Conservation (phyloP, 768 basidiomycete species). For the Mycena vitilis region DNA sequence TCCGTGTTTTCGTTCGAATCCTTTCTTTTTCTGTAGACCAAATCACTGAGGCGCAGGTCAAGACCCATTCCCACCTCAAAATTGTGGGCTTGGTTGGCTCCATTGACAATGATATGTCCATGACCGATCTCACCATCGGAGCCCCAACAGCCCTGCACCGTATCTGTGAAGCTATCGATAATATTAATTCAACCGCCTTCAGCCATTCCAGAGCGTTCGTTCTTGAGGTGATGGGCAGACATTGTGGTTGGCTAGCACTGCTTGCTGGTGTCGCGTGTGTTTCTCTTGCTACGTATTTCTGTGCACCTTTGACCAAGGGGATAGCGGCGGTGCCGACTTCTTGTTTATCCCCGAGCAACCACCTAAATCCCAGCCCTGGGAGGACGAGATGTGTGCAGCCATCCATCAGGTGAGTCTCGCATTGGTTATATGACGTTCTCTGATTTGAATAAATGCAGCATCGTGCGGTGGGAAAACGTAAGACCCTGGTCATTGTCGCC, state of each 20-base stretch:
- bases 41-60: slow-evolving; percentile 80
- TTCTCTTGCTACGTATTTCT: background rate
- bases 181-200: slow-evolving; percentile 95
- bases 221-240: slow-evolving; percentile 98
- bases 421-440: slow-evolving; percentile 8
- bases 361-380: slow-evolving; percentile 84
- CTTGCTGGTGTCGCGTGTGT: slow-evolving; percentile 90
- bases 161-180: slow-evolving; percentile 98
- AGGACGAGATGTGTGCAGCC: slow-evolving; percentile 89
- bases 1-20: background rate
- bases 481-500: slow-evolving; percentile 98
- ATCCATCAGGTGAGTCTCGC: slow-evolving; percentile 74
- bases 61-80: slow-evolving; percentile 84
- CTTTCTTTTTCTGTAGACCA: slow-evolving; percentile 56
- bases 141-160: slow-evolving; percentile 95
- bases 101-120: slow-evolving; percentile 99
- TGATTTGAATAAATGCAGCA: slow-evolving; percentile 63
- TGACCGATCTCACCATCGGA: slow-evolving; percentile 98
- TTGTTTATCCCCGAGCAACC: slow-evolving; percentile 98
- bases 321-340: slow-evolving; percentile 92
- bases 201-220: slow-evolving; percentile 99
- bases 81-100: slow-evolving; percentile 99
- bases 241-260: slow-evolving; percentile 98
- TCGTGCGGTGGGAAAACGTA: slow-evolving; percentile 91
- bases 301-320: background rate